Evolutionary conservation across 352 stramenopile genomes (phyloP).

Genomic region (Phytophthora foliorum): DNA sequence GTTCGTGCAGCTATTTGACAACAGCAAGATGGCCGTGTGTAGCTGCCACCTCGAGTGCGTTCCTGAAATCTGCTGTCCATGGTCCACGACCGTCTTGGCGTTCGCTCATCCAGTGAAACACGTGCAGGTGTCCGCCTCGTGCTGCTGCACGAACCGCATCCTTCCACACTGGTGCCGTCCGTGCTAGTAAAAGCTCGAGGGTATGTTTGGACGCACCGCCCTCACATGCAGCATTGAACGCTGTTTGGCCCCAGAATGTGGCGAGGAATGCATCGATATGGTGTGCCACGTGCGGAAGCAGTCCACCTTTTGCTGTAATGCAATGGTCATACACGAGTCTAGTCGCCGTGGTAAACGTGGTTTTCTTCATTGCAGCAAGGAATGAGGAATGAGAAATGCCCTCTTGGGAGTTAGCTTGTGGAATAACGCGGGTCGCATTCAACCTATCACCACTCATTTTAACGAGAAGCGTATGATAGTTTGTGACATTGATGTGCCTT

Average conservation of each 20-base stretch:
- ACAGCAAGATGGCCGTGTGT: constrained; percentile 13
- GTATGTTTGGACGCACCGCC: background rate
- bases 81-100: constrained; percentile 4
- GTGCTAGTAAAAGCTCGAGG: constrained; percentile 5
- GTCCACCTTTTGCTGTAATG: background rate
- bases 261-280: constrained; percentile 11
- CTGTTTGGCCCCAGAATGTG: background rate
- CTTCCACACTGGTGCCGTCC: constrained; percentile 1
- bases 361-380: background rate
- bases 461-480: too few species aligned
- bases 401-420: background rate
- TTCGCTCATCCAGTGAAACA: constrained; percentile 19
- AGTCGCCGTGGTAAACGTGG: background rate
- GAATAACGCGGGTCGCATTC: background rate
- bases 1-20: constrained; percentile 9
- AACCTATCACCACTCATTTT: background rate
- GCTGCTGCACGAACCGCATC: background rate
- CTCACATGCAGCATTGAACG: constrained; percentile 20
- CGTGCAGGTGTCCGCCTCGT: constrained; percentile 4
- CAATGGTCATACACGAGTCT: constrained; percentile 5
- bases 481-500: too few species aligned
- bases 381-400: background rate
- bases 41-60: constrained; percentile 1
- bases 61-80: constrained; percentile 7
- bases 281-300: constrained; percentile 1